A percentile compares a stretch with the other conserved stretches of the same genome.
Conservation (phyloP, 176 grass and related monocot species). For the Rhynchospora breviuscula region DNA sequence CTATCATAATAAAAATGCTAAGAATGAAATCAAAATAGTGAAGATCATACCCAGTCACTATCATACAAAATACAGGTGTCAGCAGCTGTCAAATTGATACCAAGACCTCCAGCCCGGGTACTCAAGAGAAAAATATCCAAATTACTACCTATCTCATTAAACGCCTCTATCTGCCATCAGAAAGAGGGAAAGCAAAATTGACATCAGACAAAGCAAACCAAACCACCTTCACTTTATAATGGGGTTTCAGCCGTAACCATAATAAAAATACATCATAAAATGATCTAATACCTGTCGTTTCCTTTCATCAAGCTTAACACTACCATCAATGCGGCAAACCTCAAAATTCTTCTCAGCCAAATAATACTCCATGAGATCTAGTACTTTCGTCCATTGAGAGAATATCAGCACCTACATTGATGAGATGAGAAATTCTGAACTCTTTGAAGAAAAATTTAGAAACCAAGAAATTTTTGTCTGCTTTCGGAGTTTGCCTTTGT, state of each 20-base stretch:
- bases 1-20: background rate
- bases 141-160: constrained; percentile 69
- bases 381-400: constrained; percentile 88
- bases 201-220: constrained; percentile 5
- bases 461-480: background rate
- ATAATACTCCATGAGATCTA: constrained; percentile 87
- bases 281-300: constrained; percentile 53
- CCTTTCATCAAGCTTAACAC: constrained; percentile 65
- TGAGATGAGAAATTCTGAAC: background rate
- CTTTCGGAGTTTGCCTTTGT: background rate
- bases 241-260: background rate
- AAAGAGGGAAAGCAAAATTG: background rate
- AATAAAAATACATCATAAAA: constrained; percentile 6
- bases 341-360: constrained; percentile 54
- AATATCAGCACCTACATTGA: constrained; percentile 78
- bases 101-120: constrained; percentile 83
- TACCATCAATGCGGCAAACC: constrained; percentile 86
- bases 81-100: constrained; percentile 88
- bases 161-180: constrained; percentile 64
- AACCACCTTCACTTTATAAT: background rate
- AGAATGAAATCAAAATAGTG: background rate
- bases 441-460: background rate
- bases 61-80: constrained; percentile 96
- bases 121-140: constrained; percentile 78
- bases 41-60: constrained; percentile 72